Evolutionary conservation across 2,329 filamentous ascomycete genomes (phyloP), one percentile per base, ranked within the genome.

Genomic region (Aspergillus viridinutans): DNA sequence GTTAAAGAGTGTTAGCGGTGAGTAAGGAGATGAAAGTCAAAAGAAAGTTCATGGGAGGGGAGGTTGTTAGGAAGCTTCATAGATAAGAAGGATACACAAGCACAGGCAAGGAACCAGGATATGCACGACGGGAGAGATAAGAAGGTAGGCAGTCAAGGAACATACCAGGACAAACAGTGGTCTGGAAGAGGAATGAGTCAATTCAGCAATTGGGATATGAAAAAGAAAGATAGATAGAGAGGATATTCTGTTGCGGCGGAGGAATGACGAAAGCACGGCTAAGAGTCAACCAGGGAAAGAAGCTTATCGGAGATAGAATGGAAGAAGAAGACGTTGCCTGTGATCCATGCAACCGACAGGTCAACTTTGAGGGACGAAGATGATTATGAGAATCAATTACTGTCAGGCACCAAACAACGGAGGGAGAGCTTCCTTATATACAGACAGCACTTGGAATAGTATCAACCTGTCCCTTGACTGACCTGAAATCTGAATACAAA

Each of bases 61-160:
- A 42, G 6, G 49, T 25, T 23, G 25, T 21, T 25, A 42, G 20
- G 50, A 54, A 35, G 38, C 20, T 49, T 23, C 29, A 54, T 20
- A 53, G 61, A 61, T 60, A 58, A 61, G 58, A 57, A 43, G 43
- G 58, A 57, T 52, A 50, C 40, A 58, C 58, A 56, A 48, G 38
- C 40, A 49, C n/a, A 26, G 28, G 28, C 49, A 57, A 42, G 53
- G 51, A 50, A 49, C 35, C 42, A 40, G 26, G 32, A 53, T 50
- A 28, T 23, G 48, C 28, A 50, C 42, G 17, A 6, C 45, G 32
- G 32, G n/a, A 53, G 52, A 50, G 49, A 52, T 52, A 55, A 48
- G 50, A 48, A 55, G 43, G 10, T 8, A 47, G 23, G 20, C n/a
- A 47, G 10, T 14, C 17, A 20, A 14, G 23, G 12, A 21, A 54